Percentiles rank a stretch among this genome's conserved stretches.
Evolutionary conservation across 352 stramenopile genomes (phyloP).

Genomic region (Blastocystis sp.): DNA sequence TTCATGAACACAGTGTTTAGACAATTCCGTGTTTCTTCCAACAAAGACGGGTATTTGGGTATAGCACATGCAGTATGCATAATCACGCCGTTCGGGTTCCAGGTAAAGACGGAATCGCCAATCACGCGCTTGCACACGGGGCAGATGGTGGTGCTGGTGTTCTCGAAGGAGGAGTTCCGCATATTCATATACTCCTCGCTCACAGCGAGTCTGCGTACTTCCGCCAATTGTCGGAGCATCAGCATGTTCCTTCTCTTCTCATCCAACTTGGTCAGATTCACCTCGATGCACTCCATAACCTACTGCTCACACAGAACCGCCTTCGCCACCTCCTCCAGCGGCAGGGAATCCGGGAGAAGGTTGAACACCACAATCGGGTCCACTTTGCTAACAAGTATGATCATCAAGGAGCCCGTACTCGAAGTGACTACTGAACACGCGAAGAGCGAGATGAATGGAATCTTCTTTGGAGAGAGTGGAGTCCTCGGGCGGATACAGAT

Average conservation of each 20-base stretch:
- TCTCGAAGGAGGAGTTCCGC: not conserved
- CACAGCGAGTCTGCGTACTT: not conserved
- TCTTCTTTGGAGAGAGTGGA: not conserved
- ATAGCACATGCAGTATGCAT: constrained; percentile 14
- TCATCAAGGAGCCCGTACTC: not conserved
- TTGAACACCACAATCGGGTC: not conserved
- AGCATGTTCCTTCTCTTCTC: not conserved
- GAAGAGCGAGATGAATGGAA: not conserved
- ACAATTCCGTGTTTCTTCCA: constrained; percentile 30
- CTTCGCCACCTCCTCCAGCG: not conserved
- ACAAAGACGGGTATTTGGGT: no score
- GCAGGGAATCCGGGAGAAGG: constrained; percentile 9
- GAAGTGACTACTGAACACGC: constrained; percentile 23
- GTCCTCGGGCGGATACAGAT: constrained; percentile 1
- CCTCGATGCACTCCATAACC: constrained; percentile 25
- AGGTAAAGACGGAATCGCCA: constrained; percentile 38
- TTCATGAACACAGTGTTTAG: constrained; percentile 90
- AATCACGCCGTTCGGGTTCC: not conserved
- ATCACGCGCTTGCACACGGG: not conserved
- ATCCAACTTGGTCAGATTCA: not conserved
- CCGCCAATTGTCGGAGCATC: constrained; percentile 26
- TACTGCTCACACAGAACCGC: not conserved
- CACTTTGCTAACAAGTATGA: not conserved
- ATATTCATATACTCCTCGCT: constrained; percentile 23
- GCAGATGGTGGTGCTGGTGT: not conserved